These are phyloP conservation scores for Crucibulum laeve DNA, from an alignment of 768 basidiomycete species.

Conservation along the genomic window DNA sequence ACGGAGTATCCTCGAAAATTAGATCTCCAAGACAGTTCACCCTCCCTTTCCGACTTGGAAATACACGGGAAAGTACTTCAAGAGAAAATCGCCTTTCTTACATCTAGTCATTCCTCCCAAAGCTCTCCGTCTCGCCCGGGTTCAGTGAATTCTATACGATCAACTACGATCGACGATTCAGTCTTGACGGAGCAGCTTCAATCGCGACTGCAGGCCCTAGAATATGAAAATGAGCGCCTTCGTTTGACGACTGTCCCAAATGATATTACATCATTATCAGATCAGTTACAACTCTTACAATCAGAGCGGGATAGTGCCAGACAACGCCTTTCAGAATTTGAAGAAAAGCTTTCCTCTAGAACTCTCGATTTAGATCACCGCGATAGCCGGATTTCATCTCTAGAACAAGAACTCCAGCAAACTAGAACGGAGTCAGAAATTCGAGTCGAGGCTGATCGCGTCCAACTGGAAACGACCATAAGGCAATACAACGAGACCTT, in stretches of 20 bases:
- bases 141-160: constrained; percentile 33
- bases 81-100: constrained; percentile 43
- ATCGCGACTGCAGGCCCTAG: constrained; percentile 53
- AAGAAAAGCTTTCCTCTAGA: not conserved
- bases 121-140: constrained; percentile 30
- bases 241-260: constrained; percentile 26
- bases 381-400: not conserved
- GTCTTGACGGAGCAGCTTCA: constrained; percentile 36
- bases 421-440: not conserved
- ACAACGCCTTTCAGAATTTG: constrained; percentile 27
- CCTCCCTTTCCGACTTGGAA: constrained; percentile 26
- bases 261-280: constrained; percentile 35
- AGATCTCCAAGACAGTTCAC: constrained; percentile 28
- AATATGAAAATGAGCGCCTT: constrained; percentile 68
- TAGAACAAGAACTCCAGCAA: not conserved
- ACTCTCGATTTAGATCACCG: not conserved
- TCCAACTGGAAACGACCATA: not conserved
- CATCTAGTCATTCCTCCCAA: constrained; percentile 16
- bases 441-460: not conserved
- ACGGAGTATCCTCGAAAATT: constrained; percentile 6
- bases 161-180: constrained; percentile 28
- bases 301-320: constrained; percentile 41
- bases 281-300: constrained; percentile 35
- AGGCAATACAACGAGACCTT: not conserved
- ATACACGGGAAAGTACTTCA: constrained; percentile 37